phyloP scores from a whole-genome alignment of 495 filamentous ascomycete genomes.

The Letharia lupina region DNA sequence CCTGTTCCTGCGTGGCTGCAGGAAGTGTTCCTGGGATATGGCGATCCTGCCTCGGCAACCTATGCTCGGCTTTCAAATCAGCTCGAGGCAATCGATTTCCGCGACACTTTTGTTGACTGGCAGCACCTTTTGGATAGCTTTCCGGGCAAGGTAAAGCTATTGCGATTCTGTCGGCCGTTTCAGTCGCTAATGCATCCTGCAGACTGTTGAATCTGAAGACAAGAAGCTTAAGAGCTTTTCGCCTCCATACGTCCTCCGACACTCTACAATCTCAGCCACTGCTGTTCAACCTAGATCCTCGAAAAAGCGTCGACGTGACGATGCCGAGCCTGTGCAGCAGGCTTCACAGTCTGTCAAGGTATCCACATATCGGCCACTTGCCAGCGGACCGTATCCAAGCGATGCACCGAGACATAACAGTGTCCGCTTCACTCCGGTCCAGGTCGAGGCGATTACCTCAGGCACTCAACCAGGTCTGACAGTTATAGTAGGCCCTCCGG shows the following conservation, averaged over 20 bases:
- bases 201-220: constrained; percentile 65
- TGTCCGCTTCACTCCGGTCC: constrained; percentile 82
- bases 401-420: constrained; percentile 78
- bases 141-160: constrained; percentile 50
- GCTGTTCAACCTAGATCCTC: constrained; percentile 41
- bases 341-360: constrained; percentile 63
- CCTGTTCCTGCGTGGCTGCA: constrained; percentile 87
- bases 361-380: constrained; percentile 85
- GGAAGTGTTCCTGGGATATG: constrained; percentile 94
- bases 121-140: constrained; percentile 83
- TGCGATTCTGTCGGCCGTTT: background rate
- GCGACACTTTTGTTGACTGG: constrained; percentile 94
- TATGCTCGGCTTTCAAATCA: constrained; percentile 76
- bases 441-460: constrained; percentile 87
- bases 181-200: constrained; percentile 20
- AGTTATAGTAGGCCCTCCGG: constrained; percentile 89
- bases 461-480: constrained; percentile 93
- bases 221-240: constrained; percentile 64
- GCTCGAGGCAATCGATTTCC: constrained; percentile 71
- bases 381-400: constrained; percentile 83
- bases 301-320: constrained; percentile 74
- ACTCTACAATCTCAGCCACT: constrained; percentile 35
- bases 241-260: constrained; percentile 79
- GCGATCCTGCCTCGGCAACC: constrained; percentile 78
- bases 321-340: constrained; percentile 53